These are phyloP conservation scores for Globisporangium lucens DNA, from an alignment of 352 stramenopile genomes.

Conservation along the genomic window DNA sequence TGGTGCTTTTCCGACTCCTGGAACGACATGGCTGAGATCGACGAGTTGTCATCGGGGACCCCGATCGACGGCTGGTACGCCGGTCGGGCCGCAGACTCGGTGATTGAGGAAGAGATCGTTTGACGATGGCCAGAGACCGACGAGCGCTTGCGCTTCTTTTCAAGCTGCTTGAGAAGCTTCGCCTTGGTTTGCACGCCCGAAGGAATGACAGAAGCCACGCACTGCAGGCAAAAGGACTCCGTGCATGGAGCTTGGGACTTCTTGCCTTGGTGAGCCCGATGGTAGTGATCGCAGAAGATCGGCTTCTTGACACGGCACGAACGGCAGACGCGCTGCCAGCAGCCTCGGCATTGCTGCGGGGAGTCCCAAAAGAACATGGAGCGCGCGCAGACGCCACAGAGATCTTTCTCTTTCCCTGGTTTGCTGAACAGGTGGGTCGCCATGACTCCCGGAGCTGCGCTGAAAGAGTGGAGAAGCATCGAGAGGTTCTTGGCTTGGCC, in stretches of 20 bases:
- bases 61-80: slow-evolving; percentile 53
- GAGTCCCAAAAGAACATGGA: slow-evolving; percentile 65
- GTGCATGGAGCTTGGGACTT: slow-evolving; percentile 42
- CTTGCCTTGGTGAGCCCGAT: slow-evolving; percentile 28
- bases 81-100: slow-evolving; percentile 23
- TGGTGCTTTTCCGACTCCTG: slow-evolving; percentile 69
- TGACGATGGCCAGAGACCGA: slow-evolving; percentile 26
- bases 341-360: slow-evolving; percentile 54
- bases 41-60: slow-evolving; percentile 37
- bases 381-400: slow-evolving; percentile 57
- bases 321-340: slow-evolving; percentile 64
- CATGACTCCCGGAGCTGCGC: background rate
- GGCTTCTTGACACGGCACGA: slow-evolving; percentile 63
- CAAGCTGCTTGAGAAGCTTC: slow-evolving; percentile 55
- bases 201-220: slow-evolving; percentile 65
- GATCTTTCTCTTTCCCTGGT: slow-evolving; percentile 19
- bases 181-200: slow-evolving; percentile 63
- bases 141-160: slow-evolving; percentile 53
- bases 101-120: slow-evolving; percentile 28
- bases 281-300: slow-evolving; percentile 73
- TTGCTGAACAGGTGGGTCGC: slow-evolving; percentile 11
- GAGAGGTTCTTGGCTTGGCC: slow-evolving; percentile 78
- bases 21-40: slow-evolving; percentile 68
- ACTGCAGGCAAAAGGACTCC: slow-evolving; percentile 74
- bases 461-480: slow-evolving; percentile 39